Conservation (phyloP, 108 stramenopile genomes). For the Chaetoceros tenuissimus region DNA sequence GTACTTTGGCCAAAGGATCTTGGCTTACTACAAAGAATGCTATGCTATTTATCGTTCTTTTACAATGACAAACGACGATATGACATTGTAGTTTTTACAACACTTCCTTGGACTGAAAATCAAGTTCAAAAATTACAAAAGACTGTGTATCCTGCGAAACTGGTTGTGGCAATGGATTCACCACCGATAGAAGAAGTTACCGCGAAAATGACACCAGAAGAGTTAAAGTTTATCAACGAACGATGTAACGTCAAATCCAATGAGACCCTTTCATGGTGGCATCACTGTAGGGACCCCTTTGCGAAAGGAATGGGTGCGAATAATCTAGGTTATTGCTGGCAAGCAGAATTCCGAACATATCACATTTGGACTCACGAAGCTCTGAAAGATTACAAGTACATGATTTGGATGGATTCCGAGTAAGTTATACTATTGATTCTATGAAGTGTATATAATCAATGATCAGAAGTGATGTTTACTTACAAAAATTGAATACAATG, state of each 20-base stretch:
- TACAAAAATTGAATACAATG: too few relatives aligned
- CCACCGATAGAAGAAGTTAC: conserved; percentile 24
- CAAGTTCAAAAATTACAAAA: conserved; percentile 8
- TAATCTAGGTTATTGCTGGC: conserved; percentile 11
- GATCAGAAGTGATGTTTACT: too few relatives aligned
- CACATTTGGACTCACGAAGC: conserved; percentile 33
- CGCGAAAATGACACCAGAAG: conserved; percentile 6
- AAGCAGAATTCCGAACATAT: conserved; percentile 28
- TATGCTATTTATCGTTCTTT: conserved; percentile 26
- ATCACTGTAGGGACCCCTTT: neutral
- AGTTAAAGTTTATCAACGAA: conserved; percentile 9
- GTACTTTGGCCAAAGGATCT: conserved; percentile 27
- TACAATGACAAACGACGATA: conserved; percentile 33
- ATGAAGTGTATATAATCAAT: too few relatives aligned
- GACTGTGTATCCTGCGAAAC: conserved; percentile 18
- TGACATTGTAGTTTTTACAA: conserved; percentile 32
- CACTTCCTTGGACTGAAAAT: conserved; percentile 13
- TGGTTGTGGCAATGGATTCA: conserved; percentile 27
- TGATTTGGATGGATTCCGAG: conserved; percentile 43
- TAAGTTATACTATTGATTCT: too few relatives aligned
- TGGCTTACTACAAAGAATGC: conserved; percentile 12
- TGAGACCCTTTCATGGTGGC: neutral
- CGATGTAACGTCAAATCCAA: conserved; percentile 14
- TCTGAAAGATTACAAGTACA: conserved; percentile 23
- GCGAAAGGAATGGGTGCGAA: neutral